These are phyloP conservation scores for Cladosporium cucumerinum DNA, from an alignment of 2,329 filamentous ascomycete species.

Conservation along the genomic window DNA sequence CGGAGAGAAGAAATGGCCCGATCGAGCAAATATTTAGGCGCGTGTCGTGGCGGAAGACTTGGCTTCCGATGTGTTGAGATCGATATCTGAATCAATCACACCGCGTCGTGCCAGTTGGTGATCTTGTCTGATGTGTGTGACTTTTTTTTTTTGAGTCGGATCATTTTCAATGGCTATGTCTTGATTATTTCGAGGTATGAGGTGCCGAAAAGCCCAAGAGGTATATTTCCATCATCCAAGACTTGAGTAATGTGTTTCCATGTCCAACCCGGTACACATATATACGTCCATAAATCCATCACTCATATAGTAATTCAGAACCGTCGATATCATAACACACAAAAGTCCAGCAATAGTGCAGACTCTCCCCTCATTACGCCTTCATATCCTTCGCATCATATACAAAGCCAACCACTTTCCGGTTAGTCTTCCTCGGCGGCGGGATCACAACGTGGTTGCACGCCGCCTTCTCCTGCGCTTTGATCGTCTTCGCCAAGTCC, in stretches of 20 bases:
- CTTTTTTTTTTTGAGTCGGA: not conserved
- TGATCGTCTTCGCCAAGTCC: slow-evolving; percentile 25
- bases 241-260: not conserved
- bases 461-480: slow-evolving; percentile 18
- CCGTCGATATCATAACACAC: not conserved
- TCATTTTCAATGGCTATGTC: not conserved
- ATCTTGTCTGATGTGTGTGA: not conserved
- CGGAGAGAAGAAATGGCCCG: not conserved
- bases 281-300: slow-evolving; percentile 1
- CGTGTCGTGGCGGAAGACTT: not conserved
- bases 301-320: not conserved
- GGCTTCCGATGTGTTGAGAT: not conserved
- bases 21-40: not conserved
- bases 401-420: slow-evolving; percentile 32
- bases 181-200: not conserved
- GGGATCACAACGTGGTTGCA: slow-evolving; percentile 32
- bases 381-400: slow-evolving; percentile 28
- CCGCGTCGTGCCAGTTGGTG: not conserved
- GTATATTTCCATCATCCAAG: not conserved
- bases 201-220: not conserved
- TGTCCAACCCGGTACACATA: not conserved
- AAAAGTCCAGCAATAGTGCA: not conserved
- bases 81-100: not conserved
- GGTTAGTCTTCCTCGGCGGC: slow-evolving; percentile 32
- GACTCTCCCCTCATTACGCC: not conserved